phyloP scores from a whole-genome alignment of 441 rosid genomes.

The Capsella rubella region DNA sequence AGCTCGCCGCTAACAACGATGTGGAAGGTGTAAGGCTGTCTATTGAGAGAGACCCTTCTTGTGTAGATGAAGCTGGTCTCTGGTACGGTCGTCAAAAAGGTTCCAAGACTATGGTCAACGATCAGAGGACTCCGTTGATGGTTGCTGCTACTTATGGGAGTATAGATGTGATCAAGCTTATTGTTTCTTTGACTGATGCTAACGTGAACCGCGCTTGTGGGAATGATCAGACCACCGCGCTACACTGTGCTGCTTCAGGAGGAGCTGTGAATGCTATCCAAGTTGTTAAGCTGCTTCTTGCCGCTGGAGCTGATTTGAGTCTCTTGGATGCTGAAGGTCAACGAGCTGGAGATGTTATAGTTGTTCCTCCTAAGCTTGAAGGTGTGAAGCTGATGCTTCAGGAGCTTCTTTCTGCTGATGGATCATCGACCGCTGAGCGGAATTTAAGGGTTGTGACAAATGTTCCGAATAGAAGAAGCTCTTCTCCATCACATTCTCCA shows the following conservation, averaged over 20 bases:
- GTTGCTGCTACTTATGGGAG: constrained; percentile 83
- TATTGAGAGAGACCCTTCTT: constrained; percentile 59
- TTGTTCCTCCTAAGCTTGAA: constrained; percentile 68
- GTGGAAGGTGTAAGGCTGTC: constrained; percentile 57
- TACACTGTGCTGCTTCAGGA: constrained; percentile 84
- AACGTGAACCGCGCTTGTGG: constrained; percentile 68
- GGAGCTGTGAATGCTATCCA: constrained; percentile 69
- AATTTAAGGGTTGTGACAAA: constrained; percentile 57
- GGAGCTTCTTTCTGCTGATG: constrained; percentile 62
- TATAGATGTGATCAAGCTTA: constrained; percentile 63
- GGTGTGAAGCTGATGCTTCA: constrained; percentile 60
- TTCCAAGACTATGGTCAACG: constrained; percentile 68
- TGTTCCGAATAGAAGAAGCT: constrained; percentile 36
- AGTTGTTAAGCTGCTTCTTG: constrained; percentile 66
- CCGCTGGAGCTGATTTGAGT: constrained; percentile 70
- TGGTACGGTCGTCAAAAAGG: constrained; percentile 83
- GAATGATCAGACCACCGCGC: constrained; percentile 63
- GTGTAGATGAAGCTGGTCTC: constrained; percentile 66
- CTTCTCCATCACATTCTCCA: constrained; percentile 63
- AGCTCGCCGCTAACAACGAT: constrained; percentile 77
- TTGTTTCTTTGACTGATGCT: constrained; percentile 63
- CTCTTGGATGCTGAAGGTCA: constrained; percentile 59
- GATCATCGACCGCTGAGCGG: constrained; percentile 51
- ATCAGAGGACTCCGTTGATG: constrained; percentile 75
- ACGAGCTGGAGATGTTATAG: constrained; percentile 67